Conservation (phyloP, 495 filamentous ascomycete genomes). For the Cercophora sp. region DNA sequence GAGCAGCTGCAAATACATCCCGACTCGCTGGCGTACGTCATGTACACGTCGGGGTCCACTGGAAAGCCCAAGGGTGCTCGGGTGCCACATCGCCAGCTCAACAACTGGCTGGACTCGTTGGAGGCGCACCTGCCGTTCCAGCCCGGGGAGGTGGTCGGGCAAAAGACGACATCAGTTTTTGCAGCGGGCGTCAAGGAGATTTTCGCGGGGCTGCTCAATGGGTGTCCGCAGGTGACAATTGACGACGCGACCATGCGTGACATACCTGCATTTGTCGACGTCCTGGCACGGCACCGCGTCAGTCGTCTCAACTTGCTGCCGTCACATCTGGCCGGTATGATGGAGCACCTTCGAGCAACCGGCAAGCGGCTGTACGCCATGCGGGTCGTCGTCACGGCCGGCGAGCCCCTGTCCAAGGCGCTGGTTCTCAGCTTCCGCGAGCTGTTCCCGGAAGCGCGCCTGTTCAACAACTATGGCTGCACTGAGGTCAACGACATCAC, state of each 20-base stretch:
- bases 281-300: background rate
- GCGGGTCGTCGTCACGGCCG: background rate
- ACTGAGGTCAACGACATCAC: background rate
- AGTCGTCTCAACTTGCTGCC: background rate
- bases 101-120: background rate
- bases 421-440: background rate
- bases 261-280: background rate
- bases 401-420: background rate
- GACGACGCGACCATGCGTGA: background rate
- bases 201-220: background rate
- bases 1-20: background rate
- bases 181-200: background rate
- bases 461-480: conserved; percentile 2
- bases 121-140: background rate
- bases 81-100: background rate
- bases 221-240: background rate
- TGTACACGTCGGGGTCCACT: background rate
- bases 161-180: background rate
- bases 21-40: background rate
- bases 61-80: background rate
- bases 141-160: background rate
- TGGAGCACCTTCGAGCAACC: background rate
- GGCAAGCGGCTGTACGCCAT: background rate
- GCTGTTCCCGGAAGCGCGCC: background rate
- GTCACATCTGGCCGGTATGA: background rate